Evolutionary conservation across 495 filamentous ascomycete genomes (phyloP).

Genomic region (Trichoderma reesei): DNA sequence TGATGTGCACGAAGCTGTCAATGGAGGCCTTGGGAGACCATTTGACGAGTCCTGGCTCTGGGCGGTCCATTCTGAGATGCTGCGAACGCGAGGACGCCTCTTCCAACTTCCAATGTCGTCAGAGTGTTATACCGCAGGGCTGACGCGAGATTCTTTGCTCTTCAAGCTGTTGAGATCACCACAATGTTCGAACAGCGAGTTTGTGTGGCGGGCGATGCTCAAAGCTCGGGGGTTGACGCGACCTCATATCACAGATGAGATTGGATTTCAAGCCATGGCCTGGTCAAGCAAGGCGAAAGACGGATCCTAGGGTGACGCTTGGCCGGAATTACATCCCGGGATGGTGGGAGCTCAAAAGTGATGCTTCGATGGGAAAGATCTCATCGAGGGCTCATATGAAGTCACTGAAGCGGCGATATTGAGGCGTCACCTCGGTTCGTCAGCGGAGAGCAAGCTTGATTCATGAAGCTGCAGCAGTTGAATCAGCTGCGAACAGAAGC

Average conservation of each 20-base stretch:
- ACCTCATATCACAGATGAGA: background rate
- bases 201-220: no score
- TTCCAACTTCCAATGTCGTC: background rate
- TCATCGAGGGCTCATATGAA: background rate
- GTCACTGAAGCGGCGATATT: background rate
- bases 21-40: constrained; percentile 75
- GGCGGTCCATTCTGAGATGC: constrained; percentile 35
- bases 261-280: background rate
- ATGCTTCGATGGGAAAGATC: background rate
- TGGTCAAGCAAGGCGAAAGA: background rate
- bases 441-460: background rate
- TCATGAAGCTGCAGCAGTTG: background rate
- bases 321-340: background rate
- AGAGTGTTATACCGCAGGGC: background rate
- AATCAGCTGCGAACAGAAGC: background rate
- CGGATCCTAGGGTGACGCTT: background rate
- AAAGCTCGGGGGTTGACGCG: background rate
- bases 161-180: no score
- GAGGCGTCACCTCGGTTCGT: background rate
- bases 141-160: no score
- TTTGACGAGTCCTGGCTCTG: constrained; percentile 53
- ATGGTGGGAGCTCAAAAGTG: background rate
- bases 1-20: constrained; percentile 70
- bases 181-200: no score
- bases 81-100: background rate